phyloP scores from a whole-genome alignment of 192 early-diverging fungal species.

The Coemansia sp. region DNA sequence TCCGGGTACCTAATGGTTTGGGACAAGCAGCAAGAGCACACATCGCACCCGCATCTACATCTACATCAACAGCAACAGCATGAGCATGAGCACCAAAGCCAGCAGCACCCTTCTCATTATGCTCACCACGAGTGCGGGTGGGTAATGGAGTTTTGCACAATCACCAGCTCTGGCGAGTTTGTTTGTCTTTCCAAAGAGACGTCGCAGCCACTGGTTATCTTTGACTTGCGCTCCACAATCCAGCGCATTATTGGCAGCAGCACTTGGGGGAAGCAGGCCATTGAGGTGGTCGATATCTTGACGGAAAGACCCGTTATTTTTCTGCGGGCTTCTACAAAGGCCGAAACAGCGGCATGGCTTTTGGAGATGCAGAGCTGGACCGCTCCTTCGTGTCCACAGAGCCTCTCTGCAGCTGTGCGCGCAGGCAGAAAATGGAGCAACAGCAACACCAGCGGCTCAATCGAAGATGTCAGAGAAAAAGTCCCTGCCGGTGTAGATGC shows the following conservation, averaged over 20 bases:
- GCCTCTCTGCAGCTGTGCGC: background rate
- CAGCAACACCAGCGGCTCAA: background rate
- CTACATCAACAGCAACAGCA: too few species aligned
- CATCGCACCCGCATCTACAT: too few species aligned
- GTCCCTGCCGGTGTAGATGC: background rate
- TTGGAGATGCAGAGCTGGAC: constrained; percentile 26
- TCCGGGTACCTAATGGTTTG: constrained; percentile 31
- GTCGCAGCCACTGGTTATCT: constrained; percentile 8
- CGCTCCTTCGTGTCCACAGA: background rate
- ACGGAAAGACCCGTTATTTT: constrained; percentile 15
- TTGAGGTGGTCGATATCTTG: constrained; percentile 17
- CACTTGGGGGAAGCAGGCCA: constrained; percentile 10
- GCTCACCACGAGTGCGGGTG: constrained; percentile 4
- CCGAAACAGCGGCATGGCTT: constrained; percentile 37
- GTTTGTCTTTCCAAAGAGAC: constrained; percentile 16
- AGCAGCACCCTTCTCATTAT: background rate
- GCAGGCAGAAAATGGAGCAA: background rate
- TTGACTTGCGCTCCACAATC: constrained; percentile 5
- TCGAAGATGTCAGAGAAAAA: background rate
- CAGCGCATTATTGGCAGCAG: constrained; percentile 15
- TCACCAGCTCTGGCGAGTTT: constrained; percentile 17
- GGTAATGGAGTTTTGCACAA: constrained; percentile 18
- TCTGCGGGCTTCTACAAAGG: constrained; percentile 22
- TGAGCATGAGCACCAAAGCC: background rate
- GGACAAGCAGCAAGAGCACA: constrained; percentile 23